Percentiles rank a stretch among this genome's conserved stretches.
phyloP scores from a whole-genome alignment of 2,329 filamentous ascomycete genomes.

The Rutstroemia sp. region DNA sequence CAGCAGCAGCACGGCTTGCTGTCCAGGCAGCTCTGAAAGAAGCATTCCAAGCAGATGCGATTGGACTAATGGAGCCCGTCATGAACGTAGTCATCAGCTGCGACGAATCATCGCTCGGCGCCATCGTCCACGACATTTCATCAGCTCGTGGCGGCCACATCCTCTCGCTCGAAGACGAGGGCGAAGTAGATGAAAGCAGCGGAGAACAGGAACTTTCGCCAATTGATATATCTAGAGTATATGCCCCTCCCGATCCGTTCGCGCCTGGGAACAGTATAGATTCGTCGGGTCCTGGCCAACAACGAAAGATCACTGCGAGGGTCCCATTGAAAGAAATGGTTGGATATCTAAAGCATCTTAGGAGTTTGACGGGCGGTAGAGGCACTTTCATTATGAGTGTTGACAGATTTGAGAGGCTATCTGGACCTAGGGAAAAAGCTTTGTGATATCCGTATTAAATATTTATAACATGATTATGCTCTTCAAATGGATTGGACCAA shows the following conservation, averaged over 20 bases:
- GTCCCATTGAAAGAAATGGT: conserved; percentile 97
- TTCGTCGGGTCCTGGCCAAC: conserved; percentile 41
- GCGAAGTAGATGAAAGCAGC: conserved; percentile 13
- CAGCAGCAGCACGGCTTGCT: conserved; percentile 59
- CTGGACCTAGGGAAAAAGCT: conserved; percentile 41
- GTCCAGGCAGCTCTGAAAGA: conserved; percentile 62
- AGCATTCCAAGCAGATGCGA: conserved; percentile 44
- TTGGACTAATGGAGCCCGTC: conserved; percentile 81
- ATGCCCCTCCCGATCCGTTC: conserved; percentile 85
- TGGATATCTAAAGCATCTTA: conserved; percentile 81
- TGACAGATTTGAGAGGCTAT: conserved; percentile 64
- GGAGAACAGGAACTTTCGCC: conserved; percentile 16
- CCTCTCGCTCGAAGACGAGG: conserved; percentile 52
- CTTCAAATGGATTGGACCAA: no score
- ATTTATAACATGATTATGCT: not conserved
- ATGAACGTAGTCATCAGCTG: conserved; percentile 86
- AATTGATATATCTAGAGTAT: conserved; percentile 70
- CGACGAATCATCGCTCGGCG: conserved; percentile 72
- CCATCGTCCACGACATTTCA: conserved; percentile 75
- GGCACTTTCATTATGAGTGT: conserved; percentile 71
- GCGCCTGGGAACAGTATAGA: conserved; percentile 38
- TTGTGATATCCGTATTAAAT: conserved; percentile 12
- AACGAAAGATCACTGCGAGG: conserved; percentile 67
- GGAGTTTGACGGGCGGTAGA: conserved; percentile 81
- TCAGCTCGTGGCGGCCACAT: conserved; percentile 68